phyloP scores from a whole-genome alignment of 129 eudicot genomes.

The Flaveria bidentis region DNA sequence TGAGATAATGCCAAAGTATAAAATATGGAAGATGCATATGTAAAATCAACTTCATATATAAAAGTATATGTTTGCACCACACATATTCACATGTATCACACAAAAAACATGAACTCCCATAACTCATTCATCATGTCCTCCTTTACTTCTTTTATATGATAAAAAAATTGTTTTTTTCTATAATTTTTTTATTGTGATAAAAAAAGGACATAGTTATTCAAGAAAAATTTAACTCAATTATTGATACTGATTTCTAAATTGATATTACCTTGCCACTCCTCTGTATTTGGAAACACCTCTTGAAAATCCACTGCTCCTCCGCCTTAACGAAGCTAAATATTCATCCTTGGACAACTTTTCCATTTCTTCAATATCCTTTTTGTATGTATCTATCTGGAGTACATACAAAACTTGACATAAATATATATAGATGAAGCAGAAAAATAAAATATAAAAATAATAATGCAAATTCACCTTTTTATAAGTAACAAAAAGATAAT shows the following conservation, averaged over 20 bases:
- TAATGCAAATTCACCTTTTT: conserved; percentile 3
- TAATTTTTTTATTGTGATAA: background rate
- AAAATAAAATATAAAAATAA: background rate
- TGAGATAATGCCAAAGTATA: background rate
- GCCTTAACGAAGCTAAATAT: conserved; percentile 63
- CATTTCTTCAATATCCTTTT: conserved; percentile 76
- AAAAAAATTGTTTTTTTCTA: background rate
- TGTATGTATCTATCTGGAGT: conserved; percentile 58
- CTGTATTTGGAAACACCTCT: conserved; percentile 95
- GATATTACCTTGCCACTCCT: conserved; percentile 84
- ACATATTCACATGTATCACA: conserved; percentile 37
- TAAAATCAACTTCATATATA: conserved; percentile 18
- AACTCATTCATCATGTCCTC: conserved; percentile 29
- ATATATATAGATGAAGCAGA: conserved; percentile 4
- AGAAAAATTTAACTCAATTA: background rate
- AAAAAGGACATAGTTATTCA: background rate
- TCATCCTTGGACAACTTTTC: conserved; percentile 66
- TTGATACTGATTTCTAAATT: background rate
- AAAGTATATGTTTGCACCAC: conserved; percentile 22
- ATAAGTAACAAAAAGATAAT: background rate
- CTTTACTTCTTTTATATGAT: conserved; percentile 1
- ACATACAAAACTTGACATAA: background rate
- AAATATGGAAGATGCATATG: conserved; percentile 15
- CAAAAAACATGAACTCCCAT: conserved; percentile 33
- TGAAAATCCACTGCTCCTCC: conserved; percentile 87